Evolutionary conservation across 352 stramenopile species (phyloP).

Genomic region (Globisporangium sylvaticum): DNA sequence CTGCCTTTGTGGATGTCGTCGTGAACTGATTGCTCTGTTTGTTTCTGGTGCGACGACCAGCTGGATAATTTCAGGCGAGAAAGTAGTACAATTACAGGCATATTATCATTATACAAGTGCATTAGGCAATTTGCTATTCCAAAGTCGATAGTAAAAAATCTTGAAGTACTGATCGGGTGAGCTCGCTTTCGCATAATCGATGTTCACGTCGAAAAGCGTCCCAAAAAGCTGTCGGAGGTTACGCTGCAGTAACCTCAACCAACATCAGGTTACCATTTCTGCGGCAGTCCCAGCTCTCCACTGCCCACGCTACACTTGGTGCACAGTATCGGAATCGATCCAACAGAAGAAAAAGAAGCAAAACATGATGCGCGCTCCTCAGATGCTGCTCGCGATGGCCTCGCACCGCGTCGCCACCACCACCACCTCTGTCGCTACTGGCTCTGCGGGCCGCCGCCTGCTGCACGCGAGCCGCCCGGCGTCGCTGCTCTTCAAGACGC

Average conservation of each 20-base stretch:
- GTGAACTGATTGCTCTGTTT: not conserved
- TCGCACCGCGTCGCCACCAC: not conserved
- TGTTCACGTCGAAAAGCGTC: too few relatives aligned
- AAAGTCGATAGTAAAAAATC: not conserved
- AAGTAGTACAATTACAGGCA: not conserved
- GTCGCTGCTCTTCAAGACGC: conserved; percentile 50
- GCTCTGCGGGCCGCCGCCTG: conserved; percentile 12
- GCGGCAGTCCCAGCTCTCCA: too few relatives aligned
- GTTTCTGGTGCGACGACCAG: not conserved
- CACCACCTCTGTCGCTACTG: not conserved
- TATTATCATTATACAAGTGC: not conserved
- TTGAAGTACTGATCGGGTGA: not conserved
- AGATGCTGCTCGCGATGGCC: conserved; percentile 1
- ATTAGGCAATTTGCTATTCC: not conserved
- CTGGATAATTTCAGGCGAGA: not conserved
- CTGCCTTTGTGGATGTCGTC: not conserved
- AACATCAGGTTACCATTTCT: not conserved
- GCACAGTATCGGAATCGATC: not conserved
- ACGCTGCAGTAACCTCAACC: not conserved
- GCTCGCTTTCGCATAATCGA: not conserved
- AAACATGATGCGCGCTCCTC: not conserved
- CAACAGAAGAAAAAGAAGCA: not conserved
- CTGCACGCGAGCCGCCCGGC: conserved; percentile 38
- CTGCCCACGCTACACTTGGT: too few relatives aligned
- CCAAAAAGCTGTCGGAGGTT: not conserved